Evolutionary conservation across 805 yeast species (phyloP).

Genomic region (Metschnikowia lochheadii): DNA sequence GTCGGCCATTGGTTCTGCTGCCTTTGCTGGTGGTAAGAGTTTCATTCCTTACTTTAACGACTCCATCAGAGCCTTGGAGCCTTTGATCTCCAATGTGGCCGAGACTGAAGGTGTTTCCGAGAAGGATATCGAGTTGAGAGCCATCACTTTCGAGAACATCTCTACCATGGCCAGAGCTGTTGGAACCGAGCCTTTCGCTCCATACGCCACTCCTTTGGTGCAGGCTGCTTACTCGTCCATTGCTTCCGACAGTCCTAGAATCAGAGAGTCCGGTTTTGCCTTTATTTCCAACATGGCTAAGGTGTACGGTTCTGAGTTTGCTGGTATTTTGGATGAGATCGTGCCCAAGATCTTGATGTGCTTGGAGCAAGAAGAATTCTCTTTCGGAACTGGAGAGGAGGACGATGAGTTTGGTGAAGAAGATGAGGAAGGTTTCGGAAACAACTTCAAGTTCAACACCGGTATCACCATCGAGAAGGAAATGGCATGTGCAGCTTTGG

Average conservation of each 20-base stretch:
- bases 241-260: conserved; percentile 71
- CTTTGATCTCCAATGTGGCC: conserved; percentile 68
- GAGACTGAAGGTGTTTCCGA: conserved; percentile 75
- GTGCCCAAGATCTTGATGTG: conserved; percentile 82
- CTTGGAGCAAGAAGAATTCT: conserved; percentile 82
- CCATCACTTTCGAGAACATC: conserved; percentile 87
- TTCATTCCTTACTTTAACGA: conserved; percentile 82
- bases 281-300: conserved; percentile 91
- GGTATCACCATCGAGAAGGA: conserved; percentile 96
- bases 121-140: conserved; percentile 87
- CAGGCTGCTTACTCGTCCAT: conserved; percentile 82
- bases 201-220: conserved; percentile 82
- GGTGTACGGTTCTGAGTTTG: conserved; percentile 87
- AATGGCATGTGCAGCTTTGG: conserved; percentile 85
- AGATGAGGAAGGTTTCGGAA: conserved; percentile 56
- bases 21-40: conserved; percentile 87
- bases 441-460: conserved; percentile 81
- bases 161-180: conserved; percentile 96
- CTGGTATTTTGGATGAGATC: conserved; percentile 76
- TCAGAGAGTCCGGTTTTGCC: conserved; percentile 93
- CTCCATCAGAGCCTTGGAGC: conserved; percentile 77
- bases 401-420: conserved; percentile 53
- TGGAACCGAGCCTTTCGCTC: conserved; percentile 82
- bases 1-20: conserved; percentile 95
- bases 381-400: conserved; percentile 51